Evolutionary conservation across 202 grass and related monocot genomes (phyloP), one percentile per base, ranked within the genome.

Genomic region (Hordeum pubiflorum): DNA sequence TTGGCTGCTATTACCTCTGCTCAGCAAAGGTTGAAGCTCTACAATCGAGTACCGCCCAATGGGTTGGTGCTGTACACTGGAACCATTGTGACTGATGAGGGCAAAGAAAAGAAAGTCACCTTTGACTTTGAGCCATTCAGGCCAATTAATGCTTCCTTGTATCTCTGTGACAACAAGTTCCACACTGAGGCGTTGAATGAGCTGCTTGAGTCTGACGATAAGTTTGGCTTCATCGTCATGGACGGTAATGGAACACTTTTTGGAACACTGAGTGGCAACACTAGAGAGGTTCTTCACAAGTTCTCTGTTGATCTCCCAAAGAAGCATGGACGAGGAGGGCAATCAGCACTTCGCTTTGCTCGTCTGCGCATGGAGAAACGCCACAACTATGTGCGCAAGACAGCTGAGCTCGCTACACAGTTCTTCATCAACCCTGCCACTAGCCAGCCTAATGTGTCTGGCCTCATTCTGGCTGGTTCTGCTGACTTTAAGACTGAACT

Each of bases 161-260:
- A 91, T 37, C 89, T 91, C 24, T 91, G 89, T 29, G 89, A 91
- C 69, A 91, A 91, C 79, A 88, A 88, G 46, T 91, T 91, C 37
- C 86, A 89, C 55, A 91, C 86, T 10, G 82, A 91, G 74, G 82
- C 89, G 0, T 41, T 91, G 41, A 88, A 74, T 68, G 89, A 88
- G 36, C 75, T 91, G 48, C 52, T 91, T 26, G 89, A 88, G 60
- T 91, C 86, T 38, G 85, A 88, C 83, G 86, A 91, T 54, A 91
- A 91, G 76, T 91, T 91, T 69, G 89, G 89, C 58, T 91, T 91
- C 33, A 91, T 91, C 4, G 9, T 91, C 33, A 92, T 89, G 90
- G 90, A 92, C 23, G 90, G 86, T 7, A 89, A 92, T 37, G 83
- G 88, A 9, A 79, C 88, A 23, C 84, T 90, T 32, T 90, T 82